A percentile compares a stretch with the other conserved stretches of the same genome.
Evolutionary conservation across 202 grass and related monocot genomes (phyloP).

Genomic region (Carex sylvatica): DNA sequence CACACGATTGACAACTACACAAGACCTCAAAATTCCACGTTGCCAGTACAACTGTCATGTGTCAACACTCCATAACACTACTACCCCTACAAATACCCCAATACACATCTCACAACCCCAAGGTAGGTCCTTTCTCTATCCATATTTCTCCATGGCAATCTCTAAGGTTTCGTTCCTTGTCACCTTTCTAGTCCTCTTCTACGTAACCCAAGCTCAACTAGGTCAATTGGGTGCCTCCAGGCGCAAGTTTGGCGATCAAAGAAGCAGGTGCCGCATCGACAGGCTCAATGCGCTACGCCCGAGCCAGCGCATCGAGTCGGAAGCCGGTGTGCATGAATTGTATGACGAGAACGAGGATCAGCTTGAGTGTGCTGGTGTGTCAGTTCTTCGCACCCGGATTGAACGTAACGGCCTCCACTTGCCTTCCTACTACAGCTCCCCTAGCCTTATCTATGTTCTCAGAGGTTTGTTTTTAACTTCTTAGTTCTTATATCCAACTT

Average conservation of each 20-base stretch:
- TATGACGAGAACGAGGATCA: slow-evolving; percentile 39
- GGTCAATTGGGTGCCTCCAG: slow-evolving; percentile 16
- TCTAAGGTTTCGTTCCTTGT: slow-evolving; percentile 21
- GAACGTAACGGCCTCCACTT: slow-evolving; percentile 38
- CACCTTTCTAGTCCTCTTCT: slow-evolving; percentile 4
- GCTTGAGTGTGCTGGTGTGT: slow-evolving; percentile 39
- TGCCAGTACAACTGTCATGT: slow-evolving; percentile 13
- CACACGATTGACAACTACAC: background rate
- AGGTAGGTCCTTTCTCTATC: background rate
- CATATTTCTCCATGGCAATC: slow-evolving; percentile 21
- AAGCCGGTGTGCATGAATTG: slow-evolving; percentile 42
- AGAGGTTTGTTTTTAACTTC: slow-evolving; percentile 8
- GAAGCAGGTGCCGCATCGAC: slow-evolving; percentile 29
- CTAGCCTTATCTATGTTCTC: slow-evolving; percentile 36
- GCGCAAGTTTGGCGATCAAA: background rate
- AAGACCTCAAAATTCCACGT: background rate
- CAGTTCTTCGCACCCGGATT: slow-evolving; percentile 26
- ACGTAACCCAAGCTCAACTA: slow-evolving; percentile 19
- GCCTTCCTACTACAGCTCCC: slow-evolving; percentile 43
- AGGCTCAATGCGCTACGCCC: slow-evolving; percentile 31
- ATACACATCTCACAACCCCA: background rate
- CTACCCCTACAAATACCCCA: slow-evolving; percentile 16
- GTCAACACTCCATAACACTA: slow-evolving; percentile 8
- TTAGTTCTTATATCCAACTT: background rate
- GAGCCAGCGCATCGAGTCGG: slow-evolving; percentile 25